Percentiles rank a stretch among this genome's conserved stretches.
These are phyloP conservation scores for Nematodospora anomalae DNA, from an alignment of 1,139 yeast species.

Conservation along the genomic window DNA sequence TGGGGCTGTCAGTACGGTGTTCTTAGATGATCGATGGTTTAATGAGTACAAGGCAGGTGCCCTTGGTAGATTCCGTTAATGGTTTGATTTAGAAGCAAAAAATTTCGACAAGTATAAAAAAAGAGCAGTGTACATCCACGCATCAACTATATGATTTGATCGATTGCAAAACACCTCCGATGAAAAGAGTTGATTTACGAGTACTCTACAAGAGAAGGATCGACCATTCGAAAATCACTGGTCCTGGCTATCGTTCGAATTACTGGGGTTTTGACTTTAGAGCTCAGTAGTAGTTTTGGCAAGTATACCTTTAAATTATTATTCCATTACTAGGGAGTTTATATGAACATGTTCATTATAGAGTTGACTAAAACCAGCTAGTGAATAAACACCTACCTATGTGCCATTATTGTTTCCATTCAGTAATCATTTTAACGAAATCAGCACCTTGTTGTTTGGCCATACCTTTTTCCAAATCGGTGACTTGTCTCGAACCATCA, in stretches of 20 bases:
- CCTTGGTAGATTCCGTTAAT: background rate
- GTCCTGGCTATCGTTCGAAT: background rate
- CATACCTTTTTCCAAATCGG: constrained; percentile 33
- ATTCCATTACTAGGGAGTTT: background rate
- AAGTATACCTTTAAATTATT: too few relatives aligned
- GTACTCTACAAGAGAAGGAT: too few relatives aligned
- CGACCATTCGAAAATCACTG: background rate
- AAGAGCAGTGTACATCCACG: background rate
- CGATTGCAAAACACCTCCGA: background rate
- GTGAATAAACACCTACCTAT: background rate
- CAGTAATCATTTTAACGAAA: constrained; percentile 27
- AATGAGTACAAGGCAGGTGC: background rate
- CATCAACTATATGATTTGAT: background rate
- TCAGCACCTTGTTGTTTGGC: constrained; percentile 35
- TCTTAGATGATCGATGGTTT: background rate
- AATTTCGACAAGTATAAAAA: background rate
- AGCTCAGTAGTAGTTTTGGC: too few relatives aligned
- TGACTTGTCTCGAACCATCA: constrained; percentile 38
- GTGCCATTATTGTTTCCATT: constrained; percentile 9
- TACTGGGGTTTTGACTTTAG: background rate
- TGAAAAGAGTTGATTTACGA: too few relatives aligned
- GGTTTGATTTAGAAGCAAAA: too few relatives aligned
- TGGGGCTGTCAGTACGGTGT: constrained; percentile 1
- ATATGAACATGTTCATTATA: background rate
- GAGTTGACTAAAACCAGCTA: background rate